Evolutionary conservation across 495 filamentous ascomycete genomes (phyloP).

Genomic region (Lophium mytilinum): DNA sequence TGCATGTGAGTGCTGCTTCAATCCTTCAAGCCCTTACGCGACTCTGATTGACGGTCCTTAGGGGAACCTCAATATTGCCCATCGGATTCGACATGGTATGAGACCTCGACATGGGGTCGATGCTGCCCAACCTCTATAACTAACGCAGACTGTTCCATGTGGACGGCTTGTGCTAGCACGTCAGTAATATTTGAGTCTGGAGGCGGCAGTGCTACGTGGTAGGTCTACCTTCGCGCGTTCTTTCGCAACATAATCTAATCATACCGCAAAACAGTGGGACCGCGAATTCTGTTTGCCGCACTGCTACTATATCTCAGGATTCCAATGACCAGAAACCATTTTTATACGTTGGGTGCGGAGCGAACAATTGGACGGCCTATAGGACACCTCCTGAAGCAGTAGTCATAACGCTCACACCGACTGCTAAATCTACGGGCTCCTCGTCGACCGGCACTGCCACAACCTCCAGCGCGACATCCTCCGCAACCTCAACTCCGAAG

Average conservation of each 20-base stretch:
- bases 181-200: slow-evolving; percentile 2
- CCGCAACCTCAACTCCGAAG: neutral
- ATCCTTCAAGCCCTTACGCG: neutral
- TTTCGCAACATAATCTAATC: neutral
- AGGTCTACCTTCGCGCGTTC: neutral
- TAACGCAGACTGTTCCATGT: neutral
- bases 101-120: slow-evolving; percentile 7
- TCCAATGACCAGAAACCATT: neutral
- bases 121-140: slow-evolving; percentile 1
- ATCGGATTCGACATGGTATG: neutral
- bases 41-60: neutral
- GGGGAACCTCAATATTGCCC: slow-evolving; percentile 1
- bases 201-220: slow-evolving; percentile 3
- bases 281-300: slow-evolving; percentile 3
- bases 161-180: neutral
- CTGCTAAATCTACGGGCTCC: neutral
- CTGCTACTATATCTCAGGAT: slow-evolving; percentile 1
- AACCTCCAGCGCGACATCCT: neutral
- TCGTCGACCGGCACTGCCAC: neutral
- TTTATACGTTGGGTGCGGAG: slow-evolving; percentile 5
- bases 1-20: neutral
- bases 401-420: slow-evolving; percentile 1
- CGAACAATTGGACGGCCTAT: slow-evolving; percentile 6
- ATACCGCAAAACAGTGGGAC: neutral
- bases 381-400: slow-evolving; percentile 4